phyloP scores from a whole-genome alignment of 352 stramenopile genomes.

The Phytophthora hybrid region DNA sequence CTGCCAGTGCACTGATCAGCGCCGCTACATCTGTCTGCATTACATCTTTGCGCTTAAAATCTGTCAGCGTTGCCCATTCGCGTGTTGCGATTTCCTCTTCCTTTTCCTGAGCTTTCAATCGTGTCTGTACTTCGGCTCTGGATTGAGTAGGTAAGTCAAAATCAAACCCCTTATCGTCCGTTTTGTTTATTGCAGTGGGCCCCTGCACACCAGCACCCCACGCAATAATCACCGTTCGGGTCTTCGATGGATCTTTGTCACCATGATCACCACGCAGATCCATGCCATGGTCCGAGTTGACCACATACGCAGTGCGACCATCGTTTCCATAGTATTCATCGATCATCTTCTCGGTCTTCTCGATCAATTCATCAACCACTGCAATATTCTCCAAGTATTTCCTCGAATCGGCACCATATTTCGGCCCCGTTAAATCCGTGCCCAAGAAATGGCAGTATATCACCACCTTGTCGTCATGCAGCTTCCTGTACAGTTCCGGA shows the following conservation, averaged over 20 bases:
- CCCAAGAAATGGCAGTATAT: conserved; percentile 87
- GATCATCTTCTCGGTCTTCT: conserved; percentile 63
- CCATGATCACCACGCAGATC: conserved; percentile 80
- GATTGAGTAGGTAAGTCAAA: conserved; percentile 80
- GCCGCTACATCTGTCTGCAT: conserved; percentile 87
- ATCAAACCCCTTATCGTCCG: conserved; percentile 34
- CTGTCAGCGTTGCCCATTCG: conserved; percentile 55
- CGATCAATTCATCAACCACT: conserved; percentile 78
- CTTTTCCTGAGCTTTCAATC: conserved; percentile 47
- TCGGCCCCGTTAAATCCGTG: conserved; percentile 85
- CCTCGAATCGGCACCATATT: conserved; percentile 67
- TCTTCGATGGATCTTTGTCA: conserved; percentile 79
- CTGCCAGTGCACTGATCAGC: conserved; percentile 69
- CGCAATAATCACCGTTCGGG: conserved; percentile 75
- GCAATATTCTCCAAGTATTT: conserved; percentile 86
- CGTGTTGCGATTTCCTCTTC: conserved; percentile 53
- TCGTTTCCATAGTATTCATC: conserved; percentile 77
- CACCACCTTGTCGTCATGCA: conserved; percentile 64
- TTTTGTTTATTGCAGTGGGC: conserved; percentile 22
- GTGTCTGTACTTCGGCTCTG: conserved; percentile 50
- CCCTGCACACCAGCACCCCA: conserved; percentile 77
- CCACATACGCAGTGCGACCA: conserved; percentile 72
- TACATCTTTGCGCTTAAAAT: conserved; percentile 72
- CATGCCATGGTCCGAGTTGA: conserved; percentile 88
- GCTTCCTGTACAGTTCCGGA: conserved; percentile 47